Evolutionary conservation across 208 protist genomes (phyloP), one percentile per base, ranked within the genome.

Genomic region (Leishmania tropica): DNA sequence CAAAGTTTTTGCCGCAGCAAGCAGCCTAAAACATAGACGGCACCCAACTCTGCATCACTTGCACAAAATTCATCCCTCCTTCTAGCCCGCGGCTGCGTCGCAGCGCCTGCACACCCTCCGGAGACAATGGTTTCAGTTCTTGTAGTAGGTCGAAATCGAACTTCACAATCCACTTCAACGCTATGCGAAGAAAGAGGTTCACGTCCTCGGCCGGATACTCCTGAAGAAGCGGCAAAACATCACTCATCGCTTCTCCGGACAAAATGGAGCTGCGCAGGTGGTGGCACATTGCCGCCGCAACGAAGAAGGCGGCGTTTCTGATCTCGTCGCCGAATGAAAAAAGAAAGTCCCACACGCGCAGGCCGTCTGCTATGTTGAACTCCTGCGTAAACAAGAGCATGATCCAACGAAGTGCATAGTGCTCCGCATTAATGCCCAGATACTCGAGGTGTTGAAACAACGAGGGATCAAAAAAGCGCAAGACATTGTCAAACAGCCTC

Each of bases 331-430:
- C 86, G 74, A 93, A 94, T 8, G 94, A 96, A 28, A 98, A 80
- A 0, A 98, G 80, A 88, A 94, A 97, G 70, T 98, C 95, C 94
- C 95, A 98, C 10, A 98, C 78, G 15, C 93, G 83, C 79, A 97
- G 86, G 0, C 90, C 81, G 83, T 95, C 91, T 1, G 89, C 89
- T 28, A 94, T 90, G 54, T 90, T 90, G 76, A 98, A 97, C 75
- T 97, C 95, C 48, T 97, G 94, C 54, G 90, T 94, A 73, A 98
- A 95, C 6, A 98, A 85, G 8, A 97, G 84, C 74, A 93, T 96
- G 19, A 98, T 83, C 95, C 95, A 98, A 17, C 95, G 88, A 56
- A 96, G 89, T 15, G 94, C 93, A 68, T 94, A 97, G 64, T 94
- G 91, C 73, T 93, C 89, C 28, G 92, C 86, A 31, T 75, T 79